phyloP scores from a whole-genome alignment of 371 early-diverging fungal species.

The Parasitella parasitica region DNA sequence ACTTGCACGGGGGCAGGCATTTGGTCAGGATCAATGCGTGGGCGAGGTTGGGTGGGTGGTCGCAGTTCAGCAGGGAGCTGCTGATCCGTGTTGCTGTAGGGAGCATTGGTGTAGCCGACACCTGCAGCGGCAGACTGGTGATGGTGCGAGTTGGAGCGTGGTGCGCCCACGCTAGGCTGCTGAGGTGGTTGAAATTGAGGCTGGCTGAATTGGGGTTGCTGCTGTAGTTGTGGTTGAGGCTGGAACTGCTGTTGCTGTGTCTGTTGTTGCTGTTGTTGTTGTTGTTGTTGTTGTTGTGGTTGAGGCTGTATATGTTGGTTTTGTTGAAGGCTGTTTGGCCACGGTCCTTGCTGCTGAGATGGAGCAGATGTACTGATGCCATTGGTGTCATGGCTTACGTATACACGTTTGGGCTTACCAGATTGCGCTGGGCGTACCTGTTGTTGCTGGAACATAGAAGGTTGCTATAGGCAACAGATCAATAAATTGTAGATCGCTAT shows the following conservation, averaged over 20 bases:
- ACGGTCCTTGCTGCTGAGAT: background rate
- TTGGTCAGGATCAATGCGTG: constrained; percentile 91
- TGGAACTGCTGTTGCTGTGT: background rate
- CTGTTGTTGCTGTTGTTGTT: constrained; percentile 3
- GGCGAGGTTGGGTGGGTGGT: constrained; percentile 54
- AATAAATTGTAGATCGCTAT: background rate
- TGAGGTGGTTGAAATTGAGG: constrained; percentile 7
- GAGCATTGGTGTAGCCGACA: constrained; percentile 38
- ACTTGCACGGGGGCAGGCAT: constrained; percentile 93
- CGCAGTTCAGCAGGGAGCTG: constrained; percentile 37
- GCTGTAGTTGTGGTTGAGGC: constrained; percentile 12
- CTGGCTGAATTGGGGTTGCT: constrained; percentile 6
- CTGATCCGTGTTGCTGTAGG: constrained; percentile 33
- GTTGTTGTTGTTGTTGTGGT: constrained; percentile 10
- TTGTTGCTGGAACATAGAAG: background rate
- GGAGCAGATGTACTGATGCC: constrained; percentile 4
- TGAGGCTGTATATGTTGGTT: background rate
- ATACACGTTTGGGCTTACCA: constrained; percentile 38
- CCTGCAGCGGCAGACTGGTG: constrained; percentile 32
- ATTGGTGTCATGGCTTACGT: constrained; percentile 38
- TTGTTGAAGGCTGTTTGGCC: background rate
- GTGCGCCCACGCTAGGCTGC: background rate
- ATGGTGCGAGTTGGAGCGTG: background rate
- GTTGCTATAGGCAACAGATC: background rate
- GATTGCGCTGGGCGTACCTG: background rate